Evolutionary conservation across 495 filamentous ascomycete genomes (phyloP), one percentile per base, ranked within the genome.

Genomic region (Aspergillus wentii): DNA sequence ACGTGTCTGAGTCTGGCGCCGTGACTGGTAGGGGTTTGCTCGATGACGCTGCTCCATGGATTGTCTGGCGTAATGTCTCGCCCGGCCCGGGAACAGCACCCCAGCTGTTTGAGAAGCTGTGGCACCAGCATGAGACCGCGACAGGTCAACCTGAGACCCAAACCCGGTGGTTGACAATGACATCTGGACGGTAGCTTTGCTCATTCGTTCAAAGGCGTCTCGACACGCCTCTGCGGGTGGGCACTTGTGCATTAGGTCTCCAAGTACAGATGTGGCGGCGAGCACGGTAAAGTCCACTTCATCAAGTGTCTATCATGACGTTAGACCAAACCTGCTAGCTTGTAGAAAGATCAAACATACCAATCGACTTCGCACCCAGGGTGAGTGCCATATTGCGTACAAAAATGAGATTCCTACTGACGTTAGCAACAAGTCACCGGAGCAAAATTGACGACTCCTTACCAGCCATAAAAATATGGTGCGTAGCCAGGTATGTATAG

Each of bases 381-480:
- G 79, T 6, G 91, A 95, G 56, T 97, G 92, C 91, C 91, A 97
- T 29, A 97, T 91, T 11, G 92, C 88, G 56, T 95, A 97, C 4
- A 97, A 75, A 57, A 95, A 97, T 4, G 91, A 92, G 34, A 96
- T 95, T 15, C 90, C 79, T 83, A 41, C 25, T 9, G 39, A 15
- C 11, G 26, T 61, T 21, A 61, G 38, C 28, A 32, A 25, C 3
- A 13, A 28, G 13, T 41, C 30, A 42, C 39, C 40, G 19, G 39
- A 25, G 9, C 9, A 18, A 33, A 3, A 16, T 5, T 4, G 8
- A 25, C 15, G 15, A 14, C 19, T 14, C 48, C 64, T 52, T 70
- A 80, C 81, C 91, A 13, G 91, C 90, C 86, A 95, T 95, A 61
- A 97, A 97, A 13, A 96, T 72, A 61, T 97, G 91, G 57, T 96